A percentile compares a stretch with the other conserved stretches of the same genome.
Conservation (phyloP, 805 yeast species). For the Kodamaea fukazawae region DNA sequence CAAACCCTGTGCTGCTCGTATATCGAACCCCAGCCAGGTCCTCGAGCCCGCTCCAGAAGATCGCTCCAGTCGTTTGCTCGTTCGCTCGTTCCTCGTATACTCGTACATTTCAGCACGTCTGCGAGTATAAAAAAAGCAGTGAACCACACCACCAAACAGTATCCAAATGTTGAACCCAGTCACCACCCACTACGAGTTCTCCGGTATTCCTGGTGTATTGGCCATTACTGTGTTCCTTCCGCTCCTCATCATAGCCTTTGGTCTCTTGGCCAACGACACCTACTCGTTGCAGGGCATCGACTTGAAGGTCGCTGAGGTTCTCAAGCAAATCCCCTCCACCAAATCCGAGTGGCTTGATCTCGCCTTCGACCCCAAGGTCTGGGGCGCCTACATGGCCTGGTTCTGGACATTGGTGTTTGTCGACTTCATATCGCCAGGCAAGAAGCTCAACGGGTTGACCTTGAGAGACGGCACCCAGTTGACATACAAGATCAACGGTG, state of each 20-base stretch:
- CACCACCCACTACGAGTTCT: conserved; percentile 71
- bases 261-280: conserved; percentile 57
- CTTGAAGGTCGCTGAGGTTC: conserved; percentile 40
- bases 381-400: conserved; percentile 74
- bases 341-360: conserved; percentile 21
- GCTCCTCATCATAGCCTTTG: conserved; percentile 53
- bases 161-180: conserved; percentile 55
- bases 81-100: too few relatives aligned
- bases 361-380: conserved; percentile 45
- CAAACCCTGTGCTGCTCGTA: too few relatives aligned
- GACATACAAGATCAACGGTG: conserved; percentile 80
- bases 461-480: conserved; percentile 75
- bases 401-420: conserved; percentile 59
- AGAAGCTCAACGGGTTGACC: conserved; percentile 56
- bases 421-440: conserved; percentile 68
- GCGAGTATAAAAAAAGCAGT: too few relatives aligned
- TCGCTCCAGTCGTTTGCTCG: too few relatives aligned
- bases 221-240: conserved; percentile 70
- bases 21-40: too few relatives aligned
- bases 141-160: neutral
- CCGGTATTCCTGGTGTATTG: conserved; percentile 73
- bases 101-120: too few relatives aligned
- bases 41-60: too few relatives aligned
- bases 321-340: conserved; percentile 32
- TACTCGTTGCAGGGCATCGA: conserved; percentile 51